Conservation (phyloP, 257 asterid species). For the Asclepias syriaca region DNA sequence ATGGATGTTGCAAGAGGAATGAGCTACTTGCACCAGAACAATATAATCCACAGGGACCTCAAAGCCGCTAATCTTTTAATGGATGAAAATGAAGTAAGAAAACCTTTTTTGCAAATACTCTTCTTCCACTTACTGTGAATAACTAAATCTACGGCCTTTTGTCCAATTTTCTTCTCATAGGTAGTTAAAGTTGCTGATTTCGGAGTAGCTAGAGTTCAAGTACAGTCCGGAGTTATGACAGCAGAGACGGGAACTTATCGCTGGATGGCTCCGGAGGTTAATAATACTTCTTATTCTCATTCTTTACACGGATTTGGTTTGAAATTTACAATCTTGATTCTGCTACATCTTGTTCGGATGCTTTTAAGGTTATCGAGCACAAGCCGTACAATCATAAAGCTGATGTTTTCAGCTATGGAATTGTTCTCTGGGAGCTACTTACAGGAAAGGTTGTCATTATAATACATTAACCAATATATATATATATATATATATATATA, state of each 20-base stretch:
- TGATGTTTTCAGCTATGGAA: constrained; percentile 78
- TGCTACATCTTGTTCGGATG: constrained; percentile 11
- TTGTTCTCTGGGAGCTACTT: constrained; percentile 77
- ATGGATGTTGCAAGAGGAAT: constrained; percentile 84
- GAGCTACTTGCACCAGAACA: constrained; percentile 82
- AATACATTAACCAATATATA: not conserved
- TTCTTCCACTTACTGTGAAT: not conserved
- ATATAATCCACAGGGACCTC: constrained; percentile 76
- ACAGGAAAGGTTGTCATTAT: constrained; percentile 56
- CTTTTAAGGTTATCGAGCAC: constrained; percentile 72
- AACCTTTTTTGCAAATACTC: not conserved
- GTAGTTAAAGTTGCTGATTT: constrained; percentile 89
- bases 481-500: not conserved
- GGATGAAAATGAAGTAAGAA: constrained; percentile 72
- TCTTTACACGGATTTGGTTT: not conserved
- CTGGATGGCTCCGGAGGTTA: constrained; percentile 99
- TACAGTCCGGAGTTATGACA: constrained; percentile 84
- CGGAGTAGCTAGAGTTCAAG: constrained; percentile 79
- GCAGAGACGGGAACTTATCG: constrained; percentile 96
- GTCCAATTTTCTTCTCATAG: constrained; percentile 28
- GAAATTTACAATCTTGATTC: constrained; percentile 7
- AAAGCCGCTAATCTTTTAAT: constrained; percentile 87
- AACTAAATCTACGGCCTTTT: not conserved
- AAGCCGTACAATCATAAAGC: constrained; percentile 74
- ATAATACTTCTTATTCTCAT: not conserved